Evolutionary conservation across 2,329 filamentous ascomycete genomes (phyloP).

Genomic region (Ramularia collo-cygni): DNA sequence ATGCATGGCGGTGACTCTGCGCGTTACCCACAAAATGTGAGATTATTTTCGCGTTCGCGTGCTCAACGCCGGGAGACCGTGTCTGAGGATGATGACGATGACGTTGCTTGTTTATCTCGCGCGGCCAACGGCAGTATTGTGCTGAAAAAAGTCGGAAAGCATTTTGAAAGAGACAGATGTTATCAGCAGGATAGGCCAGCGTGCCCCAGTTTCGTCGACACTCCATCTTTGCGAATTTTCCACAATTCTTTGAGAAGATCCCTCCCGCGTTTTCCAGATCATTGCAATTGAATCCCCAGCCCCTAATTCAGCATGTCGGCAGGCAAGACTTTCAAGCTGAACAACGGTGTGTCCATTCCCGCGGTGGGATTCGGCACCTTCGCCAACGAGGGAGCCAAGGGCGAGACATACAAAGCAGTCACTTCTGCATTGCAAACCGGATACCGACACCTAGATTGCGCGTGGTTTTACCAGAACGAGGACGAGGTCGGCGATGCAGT

Average conservation of each 20-base stretch:
- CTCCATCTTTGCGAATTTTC: background rate
- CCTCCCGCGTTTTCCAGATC: too few relatives aligned
- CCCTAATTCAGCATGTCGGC: slow-evolving; percentile 56
- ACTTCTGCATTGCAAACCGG: slow-evolving; percentile 44
- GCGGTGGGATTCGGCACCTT: slow-evolving; percentile 61
- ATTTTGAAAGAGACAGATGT: background rate
- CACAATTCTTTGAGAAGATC: background rate
- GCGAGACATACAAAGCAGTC: slow-evolving; percentile 52
- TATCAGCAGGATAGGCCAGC: background rate
- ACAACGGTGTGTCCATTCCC: slow-evolving; percentile 55
- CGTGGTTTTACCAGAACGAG: slow-evolving; percentile 51
- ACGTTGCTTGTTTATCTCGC: slow-evolving; percentile 1
- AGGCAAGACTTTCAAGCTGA: slow-evolving; percentile 47
- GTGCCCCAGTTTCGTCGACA: background rate
- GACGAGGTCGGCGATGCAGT: slow-evolving; percentile 47
- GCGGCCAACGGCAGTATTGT: slow-evolving; percentile 4
- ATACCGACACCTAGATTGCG: slow-evolving; percentile 51
- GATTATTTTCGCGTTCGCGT: too few relatives aligned
- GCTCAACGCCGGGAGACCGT: too few relatives aligned
- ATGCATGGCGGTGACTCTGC: slow-evolving; percentile 3
- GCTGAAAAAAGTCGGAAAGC: background rate
- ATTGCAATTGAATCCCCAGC: too few relatives aligned
- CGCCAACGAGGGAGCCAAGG: slow-evolving; percentile 56
- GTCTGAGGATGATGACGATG: background rate
- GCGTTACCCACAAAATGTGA: too few relatives aligned